Base-by-base conservation (phyloP, 2,329 filamentous ascomycete species). In the Aspergillus hortae region DNA sequence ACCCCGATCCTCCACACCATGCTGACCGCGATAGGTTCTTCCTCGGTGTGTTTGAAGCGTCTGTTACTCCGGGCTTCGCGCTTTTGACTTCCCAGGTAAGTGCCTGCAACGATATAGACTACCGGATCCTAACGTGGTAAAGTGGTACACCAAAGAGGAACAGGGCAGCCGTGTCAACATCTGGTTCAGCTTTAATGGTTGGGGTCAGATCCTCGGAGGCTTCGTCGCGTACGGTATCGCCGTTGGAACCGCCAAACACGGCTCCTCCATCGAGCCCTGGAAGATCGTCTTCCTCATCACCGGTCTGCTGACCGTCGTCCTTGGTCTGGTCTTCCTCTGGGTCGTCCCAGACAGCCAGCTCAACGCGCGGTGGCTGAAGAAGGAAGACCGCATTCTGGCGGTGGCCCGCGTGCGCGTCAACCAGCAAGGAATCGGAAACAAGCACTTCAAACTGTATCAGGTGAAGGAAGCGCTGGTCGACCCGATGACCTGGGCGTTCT, bases 61-160 rank as follows among this genome's bases (percentile, higher is more conserved):
- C 85, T 0, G 84, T 89, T 1, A 87, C 84, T 0, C 86, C 86
- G 0, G 85, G 85, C 0, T 88, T 88, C 59, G 81, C 83, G 0
- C 74, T 89, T 1, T 78, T 89, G 58, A 88, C 85, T 1, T 81
- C 77, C 3, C 84, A 73, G 60, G 71, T 71, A 53, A n/a, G 61
- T 56, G 25, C 11, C 4, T 38, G 4, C n/a, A 12, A 11, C 5
- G 6, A 4, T 10, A 4, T 17, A 4, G 2, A 11, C 40, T 25
- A 36, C 21, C 15, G 10, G 2, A 14, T 36, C 17, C 47, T 44
- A 46, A 17, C 32, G 4, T 1, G 19, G 3, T 33, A 30, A 14
- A 88, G 69, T 89, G 86, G 86, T 90, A 88, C 60, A 89, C 87
- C 1, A 84, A 84, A 65, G 76, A 77, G 49, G 86, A 89, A 64